These are phyloP conservation scores for Fusarium phyllophilum DNA, from an alignment of 2,329 filamentous ascomycete species.

Conservation along the genomic window DNA sequence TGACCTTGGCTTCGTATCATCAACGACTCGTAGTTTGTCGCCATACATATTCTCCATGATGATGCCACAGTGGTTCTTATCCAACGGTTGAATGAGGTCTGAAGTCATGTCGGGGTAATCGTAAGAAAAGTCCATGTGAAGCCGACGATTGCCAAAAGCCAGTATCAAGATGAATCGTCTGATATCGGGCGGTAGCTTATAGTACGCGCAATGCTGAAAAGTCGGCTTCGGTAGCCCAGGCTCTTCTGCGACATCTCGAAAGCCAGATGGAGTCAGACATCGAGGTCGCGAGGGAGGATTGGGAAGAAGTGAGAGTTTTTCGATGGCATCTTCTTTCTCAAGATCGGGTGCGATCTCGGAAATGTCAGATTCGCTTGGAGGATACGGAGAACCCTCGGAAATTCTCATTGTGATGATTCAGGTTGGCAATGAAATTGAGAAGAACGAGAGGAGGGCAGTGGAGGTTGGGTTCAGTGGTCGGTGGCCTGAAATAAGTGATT, in stretches of 20 bases:
- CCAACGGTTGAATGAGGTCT: rapidly evolving
- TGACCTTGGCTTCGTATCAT: neutral
- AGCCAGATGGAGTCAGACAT: neutral
- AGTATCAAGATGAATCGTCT: neutral
- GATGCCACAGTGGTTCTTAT: neutral
- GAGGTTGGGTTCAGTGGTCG: rapidly evolving
- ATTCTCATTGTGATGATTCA: neutral
- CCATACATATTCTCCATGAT: neutral
- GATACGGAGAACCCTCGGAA: neutral
- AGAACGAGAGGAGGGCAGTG: neutral
- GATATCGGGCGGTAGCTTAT: neutral
- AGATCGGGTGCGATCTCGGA: rapidly evolving
- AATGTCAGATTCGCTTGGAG: neutral
- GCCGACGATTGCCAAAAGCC: neutral
- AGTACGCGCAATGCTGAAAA: neutral
- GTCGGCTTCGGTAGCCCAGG: too few relatives aligned
- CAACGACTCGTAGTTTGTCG: neutral
- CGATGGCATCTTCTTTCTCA: neutral
- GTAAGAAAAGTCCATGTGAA: neutral
- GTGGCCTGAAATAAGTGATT: neutral
- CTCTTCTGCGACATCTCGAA: neutral
- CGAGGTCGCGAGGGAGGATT: neutral
- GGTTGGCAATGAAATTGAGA: rapidly evolving
- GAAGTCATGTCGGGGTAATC: neutral
- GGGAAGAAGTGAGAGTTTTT: neutral